Evolutionary conservation across 805 yeast species (phyloP).

Genomic region (Saturnispora galanensis): DNA sequence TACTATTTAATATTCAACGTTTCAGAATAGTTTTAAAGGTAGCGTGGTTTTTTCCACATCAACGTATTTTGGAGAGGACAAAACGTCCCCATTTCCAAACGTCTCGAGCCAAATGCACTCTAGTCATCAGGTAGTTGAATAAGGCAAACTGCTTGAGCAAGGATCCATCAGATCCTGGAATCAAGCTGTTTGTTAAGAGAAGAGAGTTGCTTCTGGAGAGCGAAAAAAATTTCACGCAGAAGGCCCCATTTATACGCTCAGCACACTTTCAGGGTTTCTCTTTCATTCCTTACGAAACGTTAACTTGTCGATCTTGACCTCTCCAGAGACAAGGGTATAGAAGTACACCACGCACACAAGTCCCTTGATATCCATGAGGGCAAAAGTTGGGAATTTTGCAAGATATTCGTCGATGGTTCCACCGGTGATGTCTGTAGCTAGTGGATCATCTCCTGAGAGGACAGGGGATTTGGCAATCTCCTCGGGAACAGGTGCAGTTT

Average conservation of each 20-base stretch:
- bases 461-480: no score
- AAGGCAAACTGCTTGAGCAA: no score
- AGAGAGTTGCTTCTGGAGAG: background rate
- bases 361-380: constrained; percentile 72
- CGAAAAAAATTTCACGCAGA: background rate
- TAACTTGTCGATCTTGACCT: constrained; percentile 66
- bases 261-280: background rate
- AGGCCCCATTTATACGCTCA: no score
- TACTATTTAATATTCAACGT: background rate
- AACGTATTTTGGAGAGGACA: constrained; percentile 38
- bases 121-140: constrained; percentile 56
- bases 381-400: constrained; percentile 76
- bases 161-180: no score
- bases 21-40: constrained; percentile 41
- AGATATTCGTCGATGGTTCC: constrained; percentile 20
- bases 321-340: constrained; percentile 70
- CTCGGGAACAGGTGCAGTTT: no score
- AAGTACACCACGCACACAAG: constrained; percentile 71
- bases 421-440: no score
- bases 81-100: constrained; percentile 24
- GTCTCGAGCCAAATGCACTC: constrained; percentile 99
- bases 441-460: no score
- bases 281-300: constrained; percentile 1
- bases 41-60: constrained; percentile 99
- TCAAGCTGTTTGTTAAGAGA: background rate